Base-by-base conservation (phyloP, 345 rosid species). In the Brassica incana region DNA sequence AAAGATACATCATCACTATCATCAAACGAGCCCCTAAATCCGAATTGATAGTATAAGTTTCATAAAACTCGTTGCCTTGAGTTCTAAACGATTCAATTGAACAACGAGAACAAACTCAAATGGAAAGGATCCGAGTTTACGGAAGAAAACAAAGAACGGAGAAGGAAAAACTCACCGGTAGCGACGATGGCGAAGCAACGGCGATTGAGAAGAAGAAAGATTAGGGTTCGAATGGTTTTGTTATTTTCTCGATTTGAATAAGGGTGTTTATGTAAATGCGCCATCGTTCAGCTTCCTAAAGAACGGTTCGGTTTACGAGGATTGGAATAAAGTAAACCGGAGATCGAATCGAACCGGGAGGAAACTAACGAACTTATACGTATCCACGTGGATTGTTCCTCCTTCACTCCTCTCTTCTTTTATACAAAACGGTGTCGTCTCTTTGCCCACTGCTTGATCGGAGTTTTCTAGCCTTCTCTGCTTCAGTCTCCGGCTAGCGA, bases 311-410 rank as follows among this genome's bases (percentile, higher is more conserved):
- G 76, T 74, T 80, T 45, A 60, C 61, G 2, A 4, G 5, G 8
- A 73, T 48, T 6, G 12, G 8, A 9, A 61, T 18, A 1, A 5
- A 0, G 0, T 56, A 3, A 72, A 78, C 77, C 82, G 62, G 72
- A 29, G 0, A 63, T 59, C 33, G 8, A 71, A 38, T 66, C 54
- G 66, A 73, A 72, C 82, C 74, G 30, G 43, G 59, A 48, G 54
- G 50, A 69, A 69, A 38, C 52, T 8, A 54, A 79, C 63, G 29
- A 40, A 14, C 69, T 75, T n/a, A 30, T 8, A 75, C 48, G 65
- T 8, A 3, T 23, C 89, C 89, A 87, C 91, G 91, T 87, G 94
- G 87, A 78, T 6, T 78, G 14, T 25, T 73, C 35, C 60, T 74
- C 70, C 70, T 75, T 78, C 88, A 74, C 79, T 71, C 7, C 15